Conservation (phyloP, 257 asterid species). For the Plantago major region DNA sequence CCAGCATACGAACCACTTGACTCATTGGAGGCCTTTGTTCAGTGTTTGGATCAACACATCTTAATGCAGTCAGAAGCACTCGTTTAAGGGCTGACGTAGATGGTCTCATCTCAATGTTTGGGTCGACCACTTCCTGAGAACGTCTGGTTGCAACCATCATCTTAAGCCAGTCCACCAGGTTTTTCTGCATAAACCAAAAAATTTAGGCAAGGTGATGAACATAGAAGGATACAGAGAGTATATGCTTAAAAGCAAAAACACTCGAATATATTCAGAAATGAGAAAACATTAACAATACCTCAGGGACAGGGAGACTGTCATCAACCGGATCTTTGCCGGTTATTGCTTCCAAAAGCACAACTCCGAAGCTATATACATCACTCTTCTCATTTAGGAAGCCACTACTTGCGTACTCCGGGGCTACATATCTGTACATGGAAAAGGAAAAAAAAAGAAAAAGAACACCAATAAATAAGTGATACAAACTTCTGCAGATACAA, state of each 20-base stretch:
- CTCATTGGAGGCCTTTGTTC: constrained; percentile 81
- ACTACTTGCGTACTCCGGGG: constrained; percentile 84
- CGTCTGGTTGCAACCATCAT: constrained; percentile 74
- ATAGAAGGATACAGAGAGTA: too few species aligned
- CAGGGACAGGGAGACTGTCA: constrained; percentile 57
- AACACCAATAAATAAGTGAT: not conserved
- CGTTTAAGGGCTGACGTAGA: constrained; percentile 64
- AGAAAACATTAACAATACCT: constrained; percentile 32
- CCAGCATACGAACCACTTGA: constrained; percentile 85
- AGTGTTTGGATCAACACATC: constrained; percentile 80
- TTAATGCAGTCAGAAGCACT: constrained; percentile 61
- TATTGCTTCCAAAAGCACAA: constrained; percentile 67
- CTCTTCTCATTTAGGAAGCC: constrained; percentile 77
- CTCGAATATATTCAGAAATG: not conserved
- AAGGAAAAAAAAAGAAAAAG: not conserved
- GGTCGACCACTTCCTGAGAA: constrained; percentile 69
- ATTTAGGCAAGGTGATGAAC: too few species aligned
- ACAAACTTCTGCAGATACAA: not conserved
- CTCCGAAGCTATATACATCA: constrained; percentile 78
- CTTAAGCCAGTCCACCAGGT: constrained; percentile 86
- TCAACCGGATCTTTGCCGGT: constrained; percentile 87
- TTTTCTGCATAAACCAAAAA: constrained; percentile 38
- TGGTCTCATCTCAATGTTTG: constrained; percentile 53
- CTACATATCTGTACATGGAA: constrained; percentile 51
- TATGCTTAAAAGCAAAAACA: too few species aligned